Percentiles rank a stretch among this genome's conserved stretches.
These are phyloP conservation scores for Sesbania bispinosa DNA, from an alignment of 306 rosid species.

Conservation along the genomic window DNA sequence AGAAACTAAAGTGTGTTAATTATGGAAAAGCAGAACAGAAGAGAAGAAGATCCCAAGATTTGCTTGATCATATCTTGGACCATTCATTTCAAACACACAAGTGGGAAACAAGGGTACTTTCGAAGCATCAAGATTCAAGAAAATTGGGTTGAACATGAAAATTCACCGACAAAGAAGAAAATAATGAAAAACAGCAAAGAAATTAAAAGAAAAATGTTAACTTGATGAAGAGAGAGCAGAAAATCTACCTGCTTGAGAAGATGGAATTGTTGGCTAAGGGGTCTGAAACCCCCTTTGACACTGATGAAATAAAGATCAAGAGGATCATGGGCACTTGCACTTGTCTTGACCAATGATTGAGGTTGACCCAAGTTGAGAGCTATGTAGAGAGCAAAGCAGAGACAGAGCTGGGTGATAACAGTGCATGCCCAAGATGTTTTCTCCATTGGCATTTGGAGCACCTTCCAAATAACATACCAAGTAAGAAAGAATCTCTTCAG, in stretches of 20 bases:
- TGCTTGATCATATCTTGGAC: neutral
- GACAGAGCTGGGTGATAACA: conserved; percentile 41
- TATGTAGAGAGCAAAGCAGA: conserved; percentile 50
- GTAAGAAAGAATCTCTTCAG: neutral
- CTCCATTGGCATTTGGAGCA: conserved; percentile 38
- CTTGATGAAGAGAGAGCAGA: neutral
- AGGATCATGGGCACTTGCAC: conserved; percentile 6
- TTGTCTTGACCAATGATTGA: conserved; percentile 5
- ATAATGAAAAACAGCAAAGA: neutral
- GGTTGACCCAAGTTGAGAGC: conserved; percentile 50
- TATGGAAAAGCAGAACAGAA: too few species aligned
- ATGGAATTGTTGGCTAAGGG: conserved; percentile 41
- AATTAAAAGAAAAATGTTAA: neutral
- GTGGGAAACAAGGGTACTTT: neutral
- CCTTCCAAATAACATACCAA: too few species aligned
- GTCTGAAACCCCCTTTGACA: conserved; percentile 61
- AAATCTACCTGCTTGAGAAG: conserved; percentile 45
- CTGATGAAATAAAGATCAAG: conserved; percentile 49
- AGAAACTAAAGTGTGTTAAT: neutral
- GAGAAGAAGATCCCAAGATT: neutral
- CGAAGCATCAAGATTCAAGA: neutral
- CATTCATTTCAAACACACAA: neutral
- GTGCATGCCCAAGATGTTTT: conserved; percentile 48
- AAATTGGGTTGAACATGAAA: neutral
- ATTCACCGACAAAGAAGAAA: neutral